Evolutionary conservation across 177 flowering plant genomes (phyloP).

Genomic region (Vitis hybrid): DNA sequence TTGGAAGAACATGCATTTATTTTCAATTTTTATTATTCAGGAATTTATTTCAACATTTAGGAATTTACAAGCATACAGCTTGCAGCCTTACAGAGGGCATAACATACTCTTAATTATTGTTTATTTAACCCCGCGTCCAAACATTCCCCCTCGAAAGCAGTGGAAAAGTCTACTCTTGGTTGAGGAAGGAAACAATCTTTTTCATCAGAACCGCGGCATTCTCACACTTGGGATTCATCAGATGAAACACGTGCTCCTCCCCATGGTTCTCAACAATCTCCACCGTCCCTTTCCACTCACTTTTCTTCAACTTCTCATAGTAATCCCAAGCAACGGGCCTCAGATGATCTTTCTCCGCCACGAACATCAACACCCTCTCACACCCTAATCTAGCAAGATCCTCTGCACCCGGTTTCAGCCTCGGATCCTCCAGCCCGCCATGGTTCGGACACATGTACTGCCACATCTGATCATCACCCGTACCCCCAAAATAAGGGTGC

Average conservation of each 20-base stretch:
- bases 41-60: no score
- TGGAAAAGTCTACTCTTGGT: no score
- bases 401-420: conserved; percentile 17
- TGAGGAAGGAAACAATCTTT: no score
- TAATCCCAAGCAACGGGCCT: conserved; percentile 14
- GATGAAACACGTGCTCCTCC: conserved; percentile 24
- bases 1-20: no score
- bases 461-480: conserved; percentile 12
- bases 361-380: conserved; percentile 18
- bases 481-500: conserved; percentile 34
- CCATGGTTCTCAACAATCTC: not conserved
- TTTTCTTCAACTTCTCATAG: conserved; percentile 11
- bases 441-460: conserved; percentile 16
- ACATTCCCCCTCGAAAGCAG: not conserved
- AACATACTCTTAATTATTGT: not conserved
- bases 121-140: not conserved
- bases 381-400: conserved; percentile 18
- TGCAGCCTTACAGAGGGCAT: no score
- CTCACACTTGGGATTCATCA: no score
- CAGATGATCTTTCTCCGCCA: conserved; percentile 26
- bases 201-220: no score
- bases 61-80: no score
- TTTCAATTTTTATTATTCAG: no score
- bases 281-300: not conserved
- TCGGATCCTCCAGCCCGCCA: conserved; percentile 19